Conservation (phyloP, 192 early-diverging fungal species). For the Dispira simplex region DNA sequence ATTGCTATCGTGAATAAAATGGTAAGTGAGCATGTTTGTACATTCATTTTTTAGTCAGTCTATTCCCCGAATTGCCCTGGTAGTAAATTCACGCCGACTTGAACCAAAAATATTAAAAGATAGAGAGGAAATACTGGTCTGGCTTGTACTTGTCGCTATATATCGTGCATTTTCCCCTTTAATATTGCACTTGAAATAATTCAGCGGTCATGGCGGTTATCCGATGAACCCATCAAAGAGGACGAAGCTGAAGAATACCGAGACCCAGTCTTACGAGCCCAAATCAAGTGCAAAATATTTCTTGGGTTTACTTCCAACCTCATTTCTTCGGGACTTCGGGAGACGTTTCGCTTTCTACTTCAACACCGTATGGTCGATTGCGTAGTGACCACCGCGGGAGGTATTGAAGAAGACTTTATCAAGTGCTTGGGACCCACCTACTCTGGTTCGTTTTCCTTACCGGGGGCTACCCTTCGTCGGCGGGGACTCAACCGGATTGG, state of each 20-base stretch:
- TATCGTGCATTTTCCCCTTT: too few relatives aligned
- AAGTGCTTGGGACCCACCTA: conserved; percentile 88
- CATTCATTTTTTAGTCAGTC: too few relatives aligned
- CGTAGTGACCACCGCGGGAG: conserved; percentile 86
- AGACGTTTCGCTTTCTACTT: conserved; percentile 77
- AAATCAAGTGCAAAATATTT: conserved; percentile 90
- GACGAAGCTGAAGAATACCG: conserved; percentile 38
- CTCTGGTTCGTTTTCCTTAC: conserved; percentile 58
- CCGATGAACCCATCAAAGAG: conserved; percentile 62
- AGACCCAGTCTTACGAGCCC: conserved; percentile 40
- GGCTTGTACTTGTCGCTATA: too few relatives aligned
- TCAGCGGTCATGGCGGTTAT: conserved; percentile 62
- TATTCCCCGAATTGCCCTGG: too few relatives aligned
- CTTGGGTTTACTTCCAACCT: conserved; percentile 97
- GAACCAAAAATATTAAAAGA: too few relatives aligned
- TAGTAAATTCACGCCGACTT: too few relatives aligned
- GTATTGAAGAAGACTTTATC: conserved; percentile 97
- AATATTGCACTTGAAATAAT: neutral
- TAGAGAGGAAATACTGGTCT: too few relatives aligned
- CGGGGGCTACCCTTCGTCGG: conserved; percentile 64
- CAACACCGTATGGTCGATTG: conserved; percentile 82
- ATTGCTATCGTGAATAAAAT: conserved; percentile 88
- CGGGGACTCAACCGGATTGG: conserved; percentile 93
- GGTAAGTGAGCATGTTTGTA: conserved; percentile 14
- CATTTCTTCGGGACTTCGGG: conserved; percentile 86